Conservation (phyloP, 164 flowering plant genomes). For the Houttuynia cordata region DNA sequence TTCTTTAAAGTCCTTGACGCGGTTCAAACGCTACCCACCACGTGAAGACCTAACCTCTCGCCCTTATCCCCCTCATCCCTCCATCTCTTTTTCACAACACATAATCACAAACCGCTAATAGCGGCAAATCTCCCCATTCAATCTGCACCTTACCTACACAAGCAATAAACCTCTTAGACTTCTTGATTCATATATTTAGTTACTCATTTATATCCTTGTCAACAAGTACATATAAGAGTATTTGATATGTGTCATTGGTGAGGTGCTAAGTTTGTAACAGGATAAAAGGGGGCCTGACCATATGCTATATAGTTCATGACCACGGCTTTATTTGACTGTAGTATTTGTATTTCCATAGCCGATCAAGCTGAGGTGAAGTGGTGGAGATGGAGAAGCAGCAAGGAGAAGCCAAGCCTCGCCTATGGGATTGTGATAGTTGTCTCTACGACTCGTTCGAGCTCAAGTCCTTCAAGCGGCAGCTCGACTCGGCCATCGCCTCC, state of each 20-base stretch:
- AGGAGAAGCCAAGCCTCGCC: constrained; percentile 7
- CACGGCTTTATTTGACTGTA: not conserved
- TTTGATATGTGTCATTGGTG: no score
- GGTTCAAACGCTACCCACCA: not conserved
- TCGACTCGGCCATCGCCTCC: constrained; percentile 61
- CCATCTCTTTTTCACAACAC: not conserved
- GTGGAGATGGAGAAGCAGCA: constrained; percentile 1
- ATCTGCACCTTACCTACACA: not conserved
- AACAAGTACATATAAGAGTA: no score
- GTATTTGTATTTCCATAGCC: not conserved
- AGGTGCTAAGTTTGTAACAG: no score
- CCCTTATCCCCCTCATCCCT: not conserved
- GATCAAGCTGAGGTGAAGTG: no score
- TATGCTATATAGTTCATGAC: no score
- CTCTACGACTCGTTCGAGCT: constrained; percentile 94
- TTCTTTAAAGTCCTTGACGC: not conserved
- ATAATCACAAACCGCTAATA: not conserved
- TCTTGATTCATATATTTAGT: no score
- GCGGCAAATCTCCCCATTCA: not conserved
- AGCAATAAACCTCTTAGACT: no score
- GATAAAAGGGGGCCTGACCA: no score
- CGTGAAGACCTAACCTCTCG: not conserved
- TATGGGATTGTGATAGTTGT: constrained; percentile 86
- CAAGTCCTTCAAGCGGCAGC: constrained; percentile 65
- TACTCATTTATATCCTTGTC: no score